Conservation (phyloP, 1,139 yeast genomes). For the Saccharomyces pastorianus region DNA sequence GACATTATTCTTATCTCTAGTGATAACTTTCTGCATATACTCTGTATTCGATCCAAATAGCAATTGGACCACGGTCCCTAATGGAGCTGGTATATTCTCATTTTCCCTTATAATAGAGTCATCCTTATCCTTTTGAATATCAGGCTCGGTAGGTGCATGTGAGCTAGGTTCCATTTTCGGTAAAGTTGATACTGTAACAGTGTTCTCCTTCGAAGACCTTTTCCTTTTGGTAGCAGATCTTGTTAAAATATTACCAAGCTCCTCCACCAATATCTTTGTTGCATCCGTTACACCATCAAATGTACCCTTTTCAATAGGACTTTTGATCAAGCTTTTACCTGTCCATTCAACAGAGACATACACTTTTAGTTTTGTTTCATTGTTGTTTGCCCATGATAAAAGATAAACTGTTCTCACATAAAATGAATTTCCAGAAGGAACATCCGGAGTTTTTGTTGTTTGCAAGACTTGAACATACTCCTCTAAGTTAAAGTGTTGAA, state of each 20-base stretch:
- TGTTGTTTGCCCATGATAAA: conserved; percentile 62
- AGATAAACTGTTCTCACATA: conserved; percentile 56
- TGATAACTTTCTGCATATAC: conserved; percentile 42
- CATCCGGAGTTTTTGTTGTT: conserved; percentile 79
- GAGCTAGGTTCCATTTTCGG: conserved; percentile 48
- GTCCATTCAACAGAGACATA: conserved; percentile 77
- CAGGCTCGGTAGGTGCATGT: conserved; percentile 47
- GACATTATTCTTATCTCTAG: conserved; percentile 62
- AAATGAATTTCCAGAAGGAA: conserved; percentile 84
- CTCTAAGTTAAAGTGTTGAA: conserved; percentile 53
- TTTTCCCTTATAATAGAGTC: conserved; percentile 61
- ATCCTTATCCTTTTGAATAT: conserved; percentile 44
- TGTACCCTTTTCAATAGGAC: conserved; percentile 54
- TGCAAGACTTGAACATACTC: conserved; percentile 54
- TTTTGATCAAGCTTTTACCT: conserved; percentile 39
- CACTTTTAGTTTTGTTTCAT: conserved; percentile 55
- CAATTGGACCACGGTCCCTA: conserved; percentile 65
- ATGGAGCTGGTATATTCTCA: conserved; percentile 52
- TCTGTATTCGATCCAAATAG: conserved; percentile 68
- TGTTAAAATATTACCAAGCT: conserved; percentile 29
- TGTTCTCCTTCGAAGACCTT: conserved; percentile 12
- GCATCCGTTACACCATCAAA: conserved; percentile 57
- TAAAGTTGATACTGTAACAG: conserved; percentile 13
- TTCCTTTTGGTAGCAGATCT: conserved; percentile 15
- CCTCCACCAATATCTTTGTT: conserved; percentile 40